Base-by-base conservation (phyloP, 345 rosid genomes). In the Crucihimalaya himalaica region DNA sequence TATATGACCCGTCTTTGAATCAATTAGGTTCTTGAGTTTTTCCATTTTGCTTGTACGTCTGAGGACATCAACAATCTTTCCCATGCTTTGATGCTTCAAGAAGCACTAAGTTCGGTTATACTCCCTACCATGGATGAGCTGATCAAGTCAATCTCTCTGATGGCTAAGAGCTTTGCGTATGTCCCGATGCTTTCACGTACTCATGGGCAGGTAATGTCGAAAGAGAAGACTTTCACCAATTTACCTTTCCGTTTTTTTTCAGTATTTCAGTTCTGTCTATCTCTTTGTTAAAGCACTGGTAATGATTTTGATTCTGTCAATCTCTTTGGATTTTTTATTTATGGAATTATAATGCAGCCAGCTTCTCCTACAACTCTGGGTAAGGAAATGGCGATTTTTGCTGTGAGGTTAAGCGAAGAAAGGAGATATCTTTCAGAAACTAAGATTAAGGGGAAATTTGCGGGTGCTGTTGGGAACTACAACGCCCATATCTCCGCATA, bases 51-150 rank as follows among this genome's bases (percentile, higher is more conserved):
- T 81, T 96, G 97, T 77, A 90, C 98, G 9, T 92, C 98, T 1
- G 99, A 92, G 78, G 99, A 96, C 74, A 92, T 92, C 73, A 96
- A 90, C 84, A 96, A 92, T 75, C 92, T 96, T 32, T 90, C 96
- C 42, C 94, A 96, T 80, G 98, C 80, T 32, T 75, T 90, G 84
- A 96, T 96, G 99, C 82, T 96, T 78, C 86, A 84, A 84, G 91
- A 92, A 58, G 80, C 94, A 31, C 77, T 86, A 78, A 70, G 78
- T 29, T 64, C 72, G 0, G 94, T 90, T 56, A 78, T 92, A 62
- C 77, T 87, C 73, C 98, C 97, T 20, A 67, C 77, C 16, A 86
- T 96, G 96, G 98, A 87, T 77, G 68, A 86, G 68, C 73, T 92
- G 80, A 88, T 89, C 27, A 73, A 78, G 71, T 91, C 85, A 3